Base-by-base conservation (phyloP, 2,329 filamentous ascomycete genomes). In the Calonectria naviculata region DNA sequence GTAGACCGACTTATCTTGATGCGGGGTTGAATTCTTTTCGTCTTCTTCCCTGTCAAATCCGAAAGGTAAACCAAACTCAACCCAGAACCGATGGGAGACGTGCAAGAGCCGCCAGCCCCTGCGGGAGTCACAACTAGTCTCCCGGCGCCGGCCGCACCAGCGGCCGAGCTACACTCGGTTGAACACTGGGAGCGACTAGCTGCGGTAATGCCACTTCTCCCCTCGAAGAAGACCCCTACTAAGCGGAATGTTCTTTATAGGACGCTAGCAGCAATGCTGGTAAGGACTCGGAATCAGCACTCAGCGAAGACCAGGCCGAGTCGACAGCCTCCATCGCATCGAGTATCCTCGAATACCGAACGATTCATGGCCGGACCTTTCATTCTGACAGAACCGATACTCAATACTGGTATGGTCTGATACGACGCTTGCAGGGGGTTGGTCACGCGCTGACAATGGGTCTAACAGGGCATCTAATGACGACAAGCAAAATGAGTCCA, bases 261-360 rank as follows among this genome's bases (percentile, higher is more conserved):
- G 26, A 31, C n/a, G 42, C 49, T 15, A 15, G 1, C 28, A 21
- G 19, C 12, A 38, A 26, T 24, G 28, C 26, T 10, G n/a, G 21
- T n/a, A 24, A 54, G 7, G 64, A 66, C 24, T 38, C 38, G 3
- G 38, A 66, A 8, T 65, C 62, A 1, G 12, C 36, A 17, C 24
- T 54, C n/a, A 41, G 29, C 24, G 29, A 34, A 5, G n/a, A 34
- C 12, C 44, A n/a, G 17, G n/a, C 24, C 31, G 49, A 56, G n/a
- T 78, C 76, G 1, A 78, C 76, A 0, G 68, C 68, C 13, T 77
- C 76, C 4, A 74, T 78, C 17, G 65, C 75, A 5, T 75, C 74
- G 0, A 77, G 73, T 17, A 77, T 78, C 1, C 73, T 78, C 0
- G 68, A 69, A 2, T 78, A 77, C 19, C 67, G 76, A 1, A 74